Evolutionary conservation across 495 filamentous ascomycete species (phyloP).

Genomic region (Aspergillus asperescens): DNA sequence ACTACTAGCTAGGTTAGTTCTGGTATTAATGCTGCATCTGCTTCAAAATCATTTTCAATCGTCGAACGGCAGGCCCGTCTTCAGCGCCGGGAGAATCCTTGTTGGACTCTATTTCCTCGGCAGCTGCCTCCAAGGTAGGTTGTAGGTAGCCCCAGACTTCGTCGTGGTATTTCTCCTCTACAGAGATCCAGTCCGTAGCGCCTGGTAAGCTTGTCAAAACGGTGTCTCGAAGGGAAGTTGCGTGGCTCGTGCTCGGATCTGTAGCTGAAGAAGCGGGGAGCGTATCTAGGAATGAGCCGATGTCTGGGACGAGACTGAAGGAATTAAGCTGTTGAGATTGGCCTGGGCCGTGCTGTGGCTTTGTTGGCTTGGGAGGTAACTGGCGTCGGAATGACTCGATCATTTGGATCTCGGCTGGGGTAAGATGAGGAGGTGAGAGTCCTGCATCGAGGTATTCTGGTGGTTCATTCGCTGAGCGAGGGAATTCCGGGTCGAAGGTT

Average conservation of each 20-base stretch:
- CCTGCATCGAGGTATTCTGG: slow-evolving; percentile 39
- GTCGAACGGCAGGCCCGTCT: slow-evolving; percentile 41
- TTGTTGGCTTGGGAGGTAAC: slow-evolving; percentile 1
- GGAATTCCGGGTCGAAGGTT: slow-evolving; percentile 48
- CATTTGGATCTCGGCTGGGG: slow-evolving; percentile 25
- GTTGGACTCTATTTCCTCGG: slow-evolving; percentile 50
- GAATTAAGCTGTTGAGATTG: slow-evolving; percentile 19
- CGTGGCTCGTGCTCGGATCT: background rate
- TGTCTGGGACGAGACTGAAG: slow-evolving; percentile 42
- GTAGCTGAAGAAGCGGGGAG: background rate
- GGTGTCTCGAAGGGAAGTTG: slow-evolving; percentile 25
- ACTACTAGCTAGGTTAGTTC: background rate
- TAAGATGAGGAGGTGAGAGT: slow-evolving; percentile 20
- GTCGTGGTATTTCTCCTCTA: slow-evolving; percentile 64
- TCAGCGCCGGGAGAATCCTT: slow-evolving; percentile 35
- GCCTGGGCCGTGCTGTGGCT: slow-evolving; percentile 3
- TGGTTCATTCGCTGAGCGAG: slow-evolving; percentile 23
- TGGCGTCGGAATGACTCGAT: slow-evolving; percentile 36
- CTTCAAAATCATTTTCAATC: slow-evolving; percentile 48
- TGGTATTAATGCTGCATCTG: slow-evolving; percentile 37
- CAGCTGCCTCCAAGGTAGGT: slow-evolving; percentile 58
- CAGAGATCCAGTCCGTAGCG: slow-evolving; percentile 51
- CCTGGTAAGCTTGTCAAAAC: slow-evolving; percentile 32
- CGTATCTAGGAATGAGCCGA: slow-evolving; percentile 32
- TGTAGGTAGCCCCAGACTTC: slow-evolving; percentile 73